phyloP scores from a whole-genome alignment of 352 stramenopile genomes.

The Phytophthora colocasiae region DNA sequence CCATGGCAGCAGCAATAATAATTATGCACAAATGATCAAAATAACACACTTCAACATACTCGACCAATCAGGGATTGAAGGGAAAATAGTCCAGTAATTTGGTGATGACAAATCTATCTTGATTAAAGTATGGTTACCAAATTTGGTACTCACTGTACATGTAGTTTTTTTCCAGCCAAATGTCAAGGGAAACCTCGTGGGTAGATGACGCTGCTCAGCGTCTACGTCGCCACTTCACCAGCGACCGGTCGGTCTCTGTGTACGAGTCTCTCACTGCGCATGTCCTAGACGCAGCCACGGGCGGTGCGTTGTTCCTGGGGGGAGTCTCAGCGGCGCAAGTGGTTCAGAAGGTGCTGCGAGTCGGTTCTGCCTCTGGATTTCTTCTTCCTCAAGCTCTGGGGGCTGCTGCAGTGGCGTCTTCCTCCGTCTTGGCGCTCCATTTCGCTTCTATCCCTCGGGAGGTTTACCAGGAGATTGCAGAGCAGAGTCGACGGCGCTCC shows the following conservation, averaged over 20 bases:
- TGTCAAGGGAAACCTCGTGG: conserved; percentile 10
- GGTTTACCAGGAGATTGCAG: conserved; percentile 42
- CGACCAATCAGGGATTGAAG: too few relatives aligned
- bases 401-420: conserved; percentile 51
- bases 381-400: conserved; percentile 51
- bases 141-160: not conserved
- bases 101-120: too few relatives aligned
- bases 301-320: conserved; percentile 55
- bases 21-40: not conserved
- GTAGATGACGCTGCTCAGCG: conserved; percentile 25
- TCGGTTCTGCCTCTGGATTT: conserved; percentile 57
- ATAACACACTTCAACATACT: not conserved
- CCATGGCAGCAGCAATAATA: not conserved
- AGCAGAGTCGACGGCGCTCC: conserved; percentile 25
- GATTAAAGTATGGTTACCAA: too few relatives aligned
- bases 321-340: conserved; percentile 58
- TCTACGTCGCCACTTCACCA: conserved; percentile 43
- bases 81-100: too few relatives aligned
- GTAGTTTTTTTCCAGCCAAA: not conserved
- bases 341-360: conserved; percentile 47
- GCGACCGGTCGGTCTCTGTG: conserved; percentile 49
- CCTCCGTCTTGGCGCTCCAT: conserved; percentile 52
- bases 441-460: conserved; percentile 61
- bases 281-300: conserved; percentile 53
- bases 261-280: conserved; percentile 53